phyloP scores from a whole-genome alignment of 2,329 filamentous ascomycete genomes.

The Aspergillus spinulosporus region DNA sequence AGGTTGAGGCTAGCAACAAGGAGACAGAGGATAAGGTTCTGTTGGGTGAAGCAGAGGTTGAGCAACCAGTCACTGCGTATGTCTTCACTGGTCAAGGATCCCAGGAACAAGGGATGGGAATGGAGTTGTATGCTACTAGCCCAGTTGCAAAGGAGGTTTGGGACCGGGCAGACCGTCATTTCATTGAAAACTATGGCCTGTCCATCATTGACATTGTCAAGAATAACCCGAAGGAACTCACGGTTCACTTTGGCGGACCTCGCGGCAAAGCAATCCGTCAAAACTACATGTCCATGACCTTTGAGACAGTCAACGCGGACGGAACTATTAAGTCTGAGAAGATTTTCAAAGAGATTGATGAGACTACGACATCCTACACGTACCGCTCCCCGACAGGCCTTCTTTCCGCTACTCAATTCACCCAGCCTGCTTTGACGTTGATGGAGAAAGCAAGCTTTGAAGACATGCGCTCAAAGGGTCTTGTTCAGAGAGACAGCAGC shows the following conservation, averaged over 20 bases:
- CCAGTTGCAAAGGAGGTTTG: constrained; percentile 94
- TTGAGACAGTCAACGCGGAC: constrained; percentile 93
- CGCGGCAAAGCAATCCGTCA: constrained; percentile 95
- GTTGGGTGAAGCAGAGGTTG: constrained; percentile 91
- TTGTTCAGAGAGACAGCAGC: constrained; percentile 93
- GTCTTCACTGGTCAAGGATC: constrained; percentile 98
- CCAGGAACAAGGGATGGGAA: constrained; percentile 99
- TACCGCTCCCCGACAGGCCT: constrained; percentile 94
- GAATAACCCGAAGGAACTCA: constrained; percentile 99
- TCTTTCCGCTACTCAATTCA: constrained; percentile 96
- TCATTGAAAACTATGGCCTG: constrained; percentile 98
- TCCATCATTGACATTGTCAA: constrained; percentile 98
- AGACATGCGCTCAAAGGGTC: constrained; percentile 96
- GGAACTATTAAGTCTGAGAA: constrained; percentile 96
- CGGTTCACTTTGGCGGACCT: constrained; percentile 95
- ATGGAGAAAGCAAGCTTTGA: constrained; percentile 99
- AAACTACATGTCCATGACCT: constrained; percentile 99
- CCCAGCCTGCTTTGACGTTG: constrained; percentile 90
- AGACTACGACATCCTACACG: constrained; percentile 92
- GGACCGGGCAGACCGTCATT: constrained; percentile 96
- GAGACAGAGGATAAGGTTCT: constrained; percentile 97
- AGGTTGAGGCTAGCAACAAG: constrained; percentile 93
- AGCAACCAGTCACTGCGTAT: constrained; percentile 94
- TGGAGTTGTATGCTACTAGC: constrained; percentile 95
- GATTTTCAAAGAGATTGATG: constrained; percentile 97